These are phyloP conservation scores for Lasiodiplodia sp. DNA, from an alignment of 2,329 filamentous ascomycete genomes.

Conservation along the genomic window DNA sequence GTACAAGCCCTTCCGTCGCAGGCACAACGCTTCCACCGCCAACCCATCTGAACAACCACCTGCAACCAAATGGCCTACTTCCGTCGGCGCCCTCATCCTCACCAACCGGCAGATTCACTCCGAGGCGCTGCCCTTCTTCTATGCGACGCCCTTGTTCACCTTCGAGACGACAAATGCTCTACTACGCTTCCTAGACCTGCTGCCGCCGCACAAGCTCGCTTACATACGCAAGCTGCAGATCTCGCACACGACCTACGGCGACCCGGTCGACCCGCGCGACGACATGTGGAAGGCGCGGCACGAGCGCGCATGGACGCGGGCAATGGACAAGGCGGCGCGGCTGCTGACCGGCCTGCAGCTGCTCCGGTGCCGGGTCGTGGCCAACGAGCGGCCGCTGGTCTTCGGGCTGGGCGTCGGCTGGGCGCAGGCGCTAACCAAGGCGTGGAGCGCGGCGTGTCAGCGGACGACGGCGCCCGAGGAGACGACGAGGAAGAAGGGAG, in stretches of 20 bases:
- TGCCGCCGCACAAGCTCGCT: conserved; percentile 35
- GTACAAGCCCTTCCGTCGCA: not conserved
- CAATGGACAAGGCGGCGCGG: conserved; percentile 13
- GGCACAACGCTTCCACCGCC: not conserved
- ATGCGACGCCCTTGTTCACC: conserved; percentile 41
- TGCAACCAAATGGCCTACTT: conserved; percentile 41
- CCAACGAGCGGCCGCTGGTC: conserved; percentile 35
- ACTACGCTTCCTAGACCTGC: conserved; percentile 37
- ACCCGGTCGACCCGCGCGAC: conserved; percentile 26
- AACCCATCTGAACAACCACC: not conserved
- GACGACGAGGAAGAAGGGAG: not conserved
- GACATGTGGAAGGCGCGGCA: conserved; percentile 35
- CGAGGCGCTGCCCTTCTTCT: conserved; percentile 41
- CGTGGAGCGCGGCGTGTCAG: not conserved
- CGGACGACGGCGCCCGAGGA: not conserved
- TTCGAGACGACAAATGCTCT: conserved; percentile 41
- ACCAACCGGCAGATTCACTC: conserved; percentile 41
- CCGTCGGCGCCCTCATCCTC: conserved; percentile 39
- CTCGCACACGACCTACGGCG: conserved; percentile 42
- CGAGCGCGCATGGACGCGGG: not conserved
- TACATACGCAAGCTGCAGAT: conserved; percentile 41
- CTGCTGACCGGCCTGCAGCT: not conserved
- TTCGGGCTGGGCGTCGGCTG: not conserved
- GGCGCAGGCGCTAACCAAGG: not conserved
- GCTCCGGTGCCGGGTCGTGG: conserved; percentile 37